Percentiles rank a stretch among this genome's conserved stretches.
Conservation (phyloP, 768 basidiomycete species). For the Podaxis sp. region DNA sequence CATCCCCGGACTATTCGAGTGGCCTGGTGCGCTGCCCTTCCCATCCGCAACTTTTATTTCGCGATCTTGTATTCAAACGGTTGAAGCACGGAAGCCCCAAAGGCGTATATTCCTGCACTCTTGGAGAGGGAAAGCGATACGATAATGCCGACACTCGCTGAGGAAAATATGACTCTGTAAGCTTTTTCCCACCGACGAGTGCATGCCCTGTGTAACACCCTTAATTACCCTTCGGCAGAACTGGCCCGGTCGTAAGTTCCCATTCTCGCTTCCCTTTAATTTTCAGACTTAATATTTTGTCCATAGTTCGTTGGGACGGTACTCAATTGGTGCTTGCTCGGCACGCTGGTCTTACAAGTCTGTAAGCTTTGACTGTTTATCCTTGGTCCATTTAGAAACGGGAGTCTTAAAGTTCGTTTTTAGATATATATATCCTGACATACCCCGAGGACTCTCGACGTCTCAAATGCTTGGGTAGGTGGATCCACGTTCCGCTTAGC, state of each 20-base stretch:
- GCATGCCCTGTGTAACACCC: neutral
- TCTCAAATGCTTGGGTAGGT: constrained; percentile 7
- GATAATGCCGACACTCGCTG: neutral
- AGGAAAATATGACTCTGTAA: neutral
- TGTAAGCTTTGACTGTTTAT: neutral
- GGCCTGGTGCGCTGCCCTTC: neutral
- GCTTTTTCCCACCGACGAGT: neutral
- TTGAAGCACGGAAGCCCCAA: neutral
- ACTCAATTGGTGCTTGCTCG: constrained; percentile 10
- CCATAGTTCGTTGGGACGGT: constrained; percentile 8
- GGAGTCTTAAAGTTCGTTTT: neutral
- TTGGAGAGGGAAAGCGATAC: neutral
- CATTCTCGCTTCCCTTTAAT: neutral
- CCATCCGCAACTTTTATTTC: neutral
- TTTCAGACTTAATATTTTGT: neutral
- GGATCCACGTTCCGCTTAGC: neutral
- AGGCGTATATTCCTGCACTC: too few species aligned
- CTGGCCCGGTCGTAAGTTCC: constrained; percentile 7
- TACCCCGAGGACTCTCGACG: constrained; percentile 9
- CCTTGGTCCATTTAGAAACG: neutral
- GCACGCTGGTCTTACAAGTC: constrained; percentile 5
- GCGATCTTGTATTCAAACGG: neutral
- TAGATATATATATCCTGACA: constrained; percentile 6
- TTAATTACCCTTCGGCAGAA: neutral
- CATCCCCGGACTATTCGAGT: neutral